Base-by-base conservation (phyloP, 1,139 yeast species). In the Debaryomyces coudertii region DNA sequence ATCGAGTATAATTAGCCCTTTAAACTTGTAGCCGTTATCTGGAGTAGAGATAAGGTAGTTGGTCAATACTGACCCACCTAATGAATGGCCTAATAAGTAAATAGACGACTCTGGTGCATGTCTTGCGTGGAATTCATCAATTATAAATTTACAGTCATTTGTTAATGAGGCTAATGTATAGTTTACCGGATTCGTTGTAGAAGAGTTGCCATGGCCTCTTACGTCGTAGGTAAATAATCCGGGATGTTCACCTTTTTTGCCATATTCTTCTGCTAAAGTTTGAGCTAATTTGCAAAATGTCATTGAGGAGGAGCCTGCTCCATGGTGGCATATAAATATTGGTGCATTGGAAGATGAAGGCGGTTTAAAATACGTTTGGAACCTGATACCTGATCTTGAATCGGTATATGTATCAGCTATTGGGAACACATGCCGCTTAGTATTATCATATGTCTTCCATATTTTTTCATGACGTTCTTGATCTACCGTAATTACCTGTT, bases 241-340 rank as follows among this genome's bases (percentile, higher is more conserved):
- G 4, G 80, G 78, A 2, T 56, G 53, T 4, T 44, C 45, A 3
- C 52, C 44, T 5, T 61, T 53, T 2, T 57, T 57, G 5, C 53
- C 58, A 3, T 62, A 48, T 30, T 54, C 45, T 18, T 53, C 47
- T 7, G 51, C 45, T 48, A 44, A 80, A 43, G 11, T 67, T 58
- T 51, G 66, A 0, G 82, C 66, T 28, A 86, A 61, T 29, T 68
- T 65, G 0, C 89, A 89, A 70, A 88, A 93, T 0, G 97, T 77
- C 68, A 89, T 70, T 0, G 87, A 90, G 2, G 89, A 81, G 1
- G 97, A 90, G 0, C 98, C 99, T 1, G 97, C 97, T 4, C 99
- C 99, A 63, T 93, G 99, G 52, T 89, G 95, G 53, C 84, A 83
- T 1, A 92, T 68, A 53, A 87, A 82, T 1, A 90, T 59, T 0